Evolutionary conservation across 441 rosid species (phyloP), one percentile per base, ranked within the genome.

Genomic region (Omphalea diandra): DNA sequence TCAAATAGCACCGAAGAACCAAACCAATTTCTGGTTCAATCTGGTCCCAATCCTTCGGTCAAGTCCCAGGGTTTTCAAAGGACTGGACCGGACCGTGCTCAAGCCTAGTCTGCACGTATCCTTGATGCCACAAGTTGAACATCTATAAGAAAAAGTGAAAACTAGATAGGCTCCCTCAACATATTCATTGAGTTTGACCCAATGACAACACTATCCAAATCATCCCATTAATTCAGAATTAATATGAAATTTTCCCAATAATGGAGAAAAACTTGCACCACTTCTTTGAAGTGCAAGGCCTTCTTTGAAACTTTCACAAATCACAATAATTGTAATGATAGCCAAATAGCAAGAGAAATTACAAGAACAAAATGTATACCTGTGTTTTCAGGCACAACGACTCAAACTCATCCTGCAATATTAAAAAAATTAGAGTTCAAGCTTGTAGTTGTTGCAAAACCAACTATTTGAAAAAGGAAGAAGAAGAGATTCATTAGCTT

Each of bases 331-430:
- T 9, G 27, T 26, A 18, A 31, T 40, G 20, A 24, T 27, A n/a
- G 1, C 3, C 35, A 27, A 32, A 49, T 32, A 18, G 43, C 9
- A 31, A 43, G 1, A 70, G 14, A 3, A 52, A 12, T 7, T 15
- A 60, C 31, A 41, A 52, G 40, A 61, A 44, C 17, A 22, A 63
- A 55, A 70, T 6, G 14, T 17, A 10, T 73, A 87, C 94, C 94
- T 83, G 83, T 61, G 80, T 68, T 75, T 87, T 90, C 38, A 73
- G 76, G 73, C 81, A 83, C 46, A 87, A 67, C 36, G 85, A 85
- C 73, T 85, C 83, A 32, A 89, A 89, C 60, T 76, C 88, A 59
- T 87, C 86, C 91, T 87, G 88, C 12, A 70, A 79, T 43, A 79
- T 50, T 36, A n/a, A n/a, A n/a, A n/a, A n/a, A n/a, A 65, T 8